Base-by-base conservation (phyloP, 2,329 filamentous ascomycete species). In the Pestalotiopsis sp. region DNA sequence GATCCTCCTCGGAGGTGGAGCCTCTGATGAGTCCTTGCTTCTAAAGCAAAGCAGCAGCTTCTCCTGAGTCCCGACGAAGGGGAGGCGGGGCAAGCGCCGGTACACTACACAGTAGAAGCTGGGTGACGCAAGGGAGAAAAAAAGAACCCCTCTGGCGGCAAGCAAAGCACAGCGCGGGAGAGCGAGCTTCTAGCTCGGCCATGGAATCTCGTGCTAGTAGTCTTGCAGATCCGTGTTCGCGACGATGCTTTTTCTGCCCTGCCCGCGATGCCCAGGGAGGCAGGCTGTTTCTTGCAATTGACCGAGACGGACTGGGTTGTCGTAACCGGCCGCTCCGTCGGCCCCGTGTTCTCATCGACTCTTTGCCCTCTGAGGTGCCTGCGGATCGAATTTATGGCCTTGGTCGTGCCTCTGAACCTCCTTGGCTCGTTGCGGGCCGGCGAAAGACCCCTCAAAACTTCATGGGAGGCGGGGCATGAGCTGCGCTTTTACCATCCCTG, bases 401-500 rank as follows among this genome's bases (percentile, higher is more conserved):
- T 14, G 59, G 17, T 14, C 59, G 23, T 59, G 59, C 59, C 36
- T 25, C 27, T 62, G 59, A 17, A 36, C 27, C 57, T 59, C 23
- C 23, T 39, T 62, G 59, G 25, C 31, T 64, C 20, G 62, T 9
- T 64, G 62, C 41, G 62, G 62, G 39, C 39, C 62, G 62, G 62
- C 31, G 39, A 38, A 57, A 49, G 39, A 60, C 64, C 64, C 64
- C 64, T 66, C 64, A 66, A 60, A 66, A 59, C 31, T 57, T 25
- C 45, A 45, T 66, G 25, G 20, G 39, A 52, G 59, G 66, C 66
- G 66, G 66, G 66, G 66, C 66, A 62, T 23, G 20, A 61, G 59
- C 49, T 39, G 27, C 41, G 20, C 49, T 27, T 20, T 38, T 58
- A 13, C 25, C 41, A 3, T 38, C 2, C 41, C 23, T 67, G 27